phyloP scores from a whole-genome alignment of 2,329 filamentous ascomycete species.

The Epichloe gansuensis region DNA sequence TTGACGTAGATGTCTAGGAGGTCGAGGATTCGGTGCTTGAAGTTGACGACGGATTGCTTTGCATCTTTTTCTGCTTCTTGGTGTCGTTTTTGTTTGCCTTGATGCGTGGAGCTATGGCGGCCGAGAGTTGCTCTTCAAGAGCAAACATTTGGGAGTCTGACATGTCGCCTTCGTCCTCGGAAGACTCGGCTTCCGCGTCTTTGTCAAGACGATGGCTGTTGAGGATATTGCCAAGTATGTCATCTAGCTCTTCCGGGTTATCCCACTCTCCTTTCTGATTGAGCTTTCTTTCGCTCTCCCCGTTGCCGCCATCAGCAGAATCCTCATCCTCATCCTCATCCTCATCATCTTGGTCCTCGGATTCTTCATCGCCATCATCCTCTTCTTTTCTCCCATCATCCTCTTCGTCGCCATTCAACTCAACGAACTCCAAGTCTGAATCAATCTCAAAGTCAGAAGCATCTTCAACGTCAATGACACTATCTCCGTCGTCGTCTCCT shows the following conservation, averaged over 20 bases:
- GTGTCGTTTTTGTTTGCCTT: conserved; percentile 46
- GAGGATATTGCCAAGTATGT: conserved; percentile 65
- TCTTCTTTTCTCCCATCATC: conserved; percentile 9
- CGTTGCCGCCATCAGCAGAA: conserved; percentile 29
- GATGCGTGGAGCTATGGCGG: conserved; percentile 70
- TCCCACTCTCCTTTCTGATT: conserved; percentile 29
- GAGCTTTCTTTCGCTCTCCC: conserved; percentile 27
- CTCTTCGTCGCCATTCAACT: conserved; percentile 31
- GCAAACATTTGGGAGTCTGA: conserved; percentile 92
- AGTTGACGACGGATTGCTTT: conserved; percentile 79
- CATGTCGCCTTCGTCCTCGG: conserved; percentile 68
- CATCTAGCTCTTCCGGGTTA: conserved; percentile 46
- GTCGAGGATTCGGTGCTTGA: conserved; percentile 89
- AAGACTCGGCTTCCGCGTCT: conserved; percentile 41
- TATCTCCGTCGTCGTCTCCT: conserved; percentile 28
- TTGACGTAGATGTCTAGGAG: conserved; percentile 76
- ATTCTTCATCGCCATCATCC: conserved; percentile 18
- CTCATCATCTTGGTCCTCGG: conserved; percentile 8
- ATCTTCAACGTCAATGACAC: conserved; percentile 8
- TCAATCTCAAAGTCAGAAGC: conserved; percentile 15
- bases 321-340: background rate
- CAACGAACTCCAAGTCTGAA: conserved; percentile 38
- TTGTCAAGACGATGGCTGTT: conserved; percentile 56
- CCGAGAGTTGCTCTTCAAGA: conserved; percentile 69
- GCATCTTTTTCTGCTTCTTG: conserved; percentile 82